phyloP scores from a whole-genome alignment of 2,329 filamentous ascomycete species.

The Paecilomyces sp. region DNA sequence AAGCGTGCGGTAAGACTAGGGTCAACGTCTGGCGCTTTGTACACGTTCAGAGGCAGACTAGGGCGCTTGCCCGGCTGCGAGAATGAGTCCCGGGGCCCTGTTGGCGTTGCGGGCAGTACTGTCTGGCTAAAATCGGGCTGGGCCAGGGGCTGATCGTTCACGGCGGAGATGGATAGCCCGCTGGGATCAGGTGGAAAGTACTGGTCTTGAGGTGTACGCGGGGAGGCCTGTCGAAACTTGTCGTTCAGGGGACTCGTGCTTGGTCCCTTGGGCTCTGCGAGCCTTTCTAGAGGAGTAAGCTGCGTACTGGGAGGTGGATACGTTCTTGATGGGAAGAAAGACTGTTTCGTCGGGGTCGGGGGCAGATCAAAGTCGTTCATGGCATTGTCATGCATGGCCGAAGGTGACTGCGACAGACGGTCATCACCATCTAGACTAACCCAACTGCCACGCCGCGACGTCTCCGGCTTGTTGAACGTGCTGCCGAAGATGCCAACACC shows the following conservation, averaged over 20 bases:
- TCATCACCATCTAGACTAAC: slow-evolving; percentile 77
- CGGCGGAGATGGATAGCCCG: slow-evolving; percentile 71
- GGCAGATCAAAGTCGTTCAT: slow-evolving; percentile 66
- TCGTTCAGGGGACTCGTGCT: slow-evolving; percentile 54
- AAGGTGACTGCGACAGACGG: slow-evolving; percentile 51
- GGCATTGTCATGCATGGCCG: slow-evolving; percentile 45
- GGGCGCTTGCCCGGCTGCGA: slow-evolving; percentile 54
- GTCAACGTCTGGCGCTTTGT: slow-evolving; percentile 68
- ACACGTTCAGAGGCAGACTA: slow-evolving; percentile 62
- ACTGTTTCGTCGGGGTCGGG: slow-evolving; percentile 82
- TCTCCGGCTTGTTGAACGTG: slow-evolving; percentile 40
- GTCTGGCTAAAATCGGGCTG: slow-evolving; percentile 36
- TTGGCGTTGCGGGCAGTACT: slow-evolving; percentile 74
- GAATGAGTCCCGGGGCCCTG: slow-evolving; percentile 54
- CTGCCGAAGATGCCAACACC: slow-evolving; percentile 57
- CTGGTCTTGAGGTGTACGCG: slow-evolving; percentile 71
- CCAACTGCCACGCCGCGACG: slow-evolving; percentile 61
- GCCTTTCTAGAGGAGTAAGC: slow-evolving; percentile 25
- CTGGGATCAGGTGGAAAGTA: slow-evolving; percentile 73
- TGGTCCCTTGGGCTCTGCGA: slow-evolving; percentile 23
- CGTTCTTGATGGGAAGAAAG: slow-evolving; percentile 29
- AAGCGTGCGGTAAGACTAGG: slow-evolving; percentile 68
- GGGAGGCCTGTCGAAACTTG: slow-evolving; percentile 50
- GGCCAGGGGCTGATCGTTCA: slow-evolving; percentile 34
- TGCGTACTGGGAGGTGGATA: slow-evolving; percentile 26